Percentiles rank a stretch among this genome's conserved stretches.
phyloP scores from a whole-genome alignment of 2,329 filamentous ascomycete species.

The Aureobasidium sp. region DNA sequence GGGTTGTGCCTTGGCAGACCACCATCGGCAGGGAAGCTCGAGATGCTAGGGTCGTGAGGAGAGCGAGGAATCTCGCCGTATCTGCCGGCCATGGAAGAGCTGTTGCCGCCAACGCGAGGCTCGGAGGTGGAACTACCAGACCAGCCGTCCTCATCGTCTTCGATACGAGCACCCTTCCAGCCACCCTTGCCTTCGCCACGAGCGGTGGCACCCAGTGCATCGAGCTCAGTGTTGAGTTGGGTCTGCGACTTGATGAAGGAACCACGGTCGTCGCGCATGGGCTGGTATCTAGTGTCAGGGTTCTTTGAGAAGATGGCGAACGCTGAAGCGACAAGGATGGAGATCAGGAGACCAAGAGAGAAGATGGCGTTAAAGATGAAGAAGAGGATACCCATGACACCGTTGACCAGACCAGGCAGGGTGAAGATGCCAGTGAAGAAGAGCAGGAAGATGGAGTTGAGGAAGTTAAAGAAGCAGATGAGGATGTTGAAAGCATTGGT shows the following conservation, averaged over 20 bases:
- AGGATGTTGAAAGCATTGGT: constrained; percentile 95
- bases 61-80: constrained; percentile 21
- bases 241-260: constrained; percentile 97
- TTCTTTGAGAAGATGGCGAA: constrained; percentile 87
- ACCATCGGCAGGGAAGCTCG: constrained; percentile 12
- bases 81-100: constrained; percentile 24
- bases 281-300: constrained; percentile 88
- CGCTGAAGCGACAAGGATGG: constrained; percentile 67
- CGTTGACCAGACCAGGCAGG: constrained; percentile 72
- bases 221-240: constrained; percentile 78
- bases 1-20: constrained; percentile 14
- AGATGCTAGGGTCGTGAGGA: constrained; percentile 13
- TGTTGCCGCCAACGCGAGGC: constrained; percentile 32
- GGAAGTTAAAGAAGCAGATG: constrained; percentile 80
- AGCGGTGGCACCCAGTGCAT: constrained; percentile 80
- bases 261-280: constrained; percentile 90
- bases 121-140: constrained; percentile 45
- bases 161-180: constrained; percentile 46
- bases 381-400: constrained; percentile 81
- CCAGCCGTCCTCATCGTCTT: constrained; percentile 64
- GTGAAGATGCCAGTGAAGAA: constrained; percentile 84
- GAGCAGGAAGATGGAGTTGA: constrained; percentile 81
- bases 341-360: constrained; percentile 69
- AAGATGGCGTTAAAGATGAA: constrained; percentile 83
- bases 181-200: constrained; percentile 58